phyloP scores from a whole-genome alignment of 495 filamentous ascomycete species.

The Podospora fimiseda region DNA sequence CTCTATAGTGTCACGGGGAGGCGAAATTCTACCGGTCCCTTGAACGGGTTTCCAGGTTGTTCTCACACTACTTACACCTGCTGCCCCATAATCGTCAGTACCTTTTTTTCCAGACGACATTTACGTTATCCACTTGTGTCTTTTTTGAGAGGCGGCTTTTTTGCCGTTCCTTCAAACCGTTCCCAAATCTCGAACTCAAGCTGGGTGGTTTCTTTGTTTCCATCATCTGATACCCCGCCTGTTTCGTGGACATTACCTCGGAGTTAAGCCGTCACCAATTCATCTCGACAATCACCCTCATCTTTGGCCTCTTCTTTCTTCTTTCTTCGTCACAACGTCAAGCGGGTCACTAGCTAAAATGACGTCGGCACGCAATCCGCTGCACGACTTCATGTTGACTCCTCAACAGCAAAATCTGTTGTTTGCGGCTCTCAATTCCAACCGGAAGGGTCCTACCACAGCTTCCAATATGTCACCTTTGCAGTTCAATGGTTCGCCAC shows the following conservation, averaged over 20 bases:
- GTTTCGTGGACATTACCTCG: background rate
- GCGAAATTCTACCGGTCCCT: too few relatives aligned
- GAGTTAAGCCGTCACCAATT: background rate
- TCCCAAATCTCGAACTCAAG: too few relatives aligned
- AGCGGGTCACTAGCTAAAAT: slow-evolving; percentile 29
- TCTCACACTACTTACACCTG: background rate
- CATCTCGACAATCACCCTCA: background rate
- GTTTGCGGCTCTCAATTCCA: slow-evolving; percentile 80
- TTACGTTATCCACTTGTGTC: background rate
- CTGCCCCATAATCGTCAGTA: background rate
- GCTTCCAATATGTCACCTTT: slow-evolving; percentile 45
- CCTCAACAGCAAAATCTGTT: slow-evolving; percentile 83
- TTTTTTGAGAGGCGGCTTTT: background rate
- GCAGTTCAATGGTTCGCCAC: slow-evolving; percentile 50
- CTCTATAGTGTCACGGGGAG: too few relatives aligned
- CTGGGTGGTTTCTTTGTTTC: background rate
- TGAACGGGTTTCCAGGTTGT: background rate
- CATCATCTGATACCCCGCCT: background rate
- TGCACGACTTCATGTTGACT: slow-evolving; percentile 54
- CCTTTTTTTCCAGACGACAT: too few relatives aligned
- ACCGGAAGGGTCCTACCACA: slow-evolving; percentile 37
- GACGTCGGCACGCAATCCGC: slow-evolving; percentile 38
- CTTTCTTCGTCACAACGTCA: background rate
- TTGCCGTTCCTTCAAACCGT: too few relatives aligned
- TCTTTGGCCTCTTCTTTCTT: background rate